Base-by-base conservation (phyloP, 2,329 filamentous ascomycete species). In the Ceratocystis variospora region DNA sequence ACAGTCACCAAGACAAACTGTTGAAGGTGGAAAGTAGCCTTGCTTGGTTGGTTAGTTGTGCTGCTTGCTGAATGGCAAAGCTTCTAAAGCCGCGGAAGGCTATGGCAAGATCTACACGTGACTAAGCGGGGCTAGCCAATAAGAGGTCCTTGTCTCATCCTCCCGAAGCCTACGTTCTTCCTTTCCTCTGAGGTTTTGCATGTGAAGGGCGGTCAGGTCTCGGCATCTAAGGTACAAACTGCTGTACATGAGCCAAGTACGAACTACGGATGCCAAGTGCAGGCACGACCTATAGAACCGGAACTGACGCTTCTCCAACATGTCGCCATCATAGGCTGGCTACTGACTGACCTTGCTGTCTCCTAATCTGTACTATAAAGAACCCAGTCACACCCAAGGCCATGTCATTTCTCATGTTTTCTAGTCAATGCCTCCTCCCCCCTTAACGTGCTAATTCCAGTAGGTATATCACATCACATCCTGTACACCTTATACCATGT, bases 61-160 rank as follows among this genome's bases (percentile, higher is more conserved):
- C 17, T 25, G 55, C 55, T 19, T 59, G 55, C 55, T 33, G 55
- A 28, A 17, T 37, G 25, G 55, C 55, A 19, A 8, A n/a, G 33
- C 37, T 25, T 63, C 19, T 33, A 63, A 63, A 17, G 28, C 45
- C 28, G 45, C 17, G 25, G 62, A 33, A 63, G 46, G 7, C 15
- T 6, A 50, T 37, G 37, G 28, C 44, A 8, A 50, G 45, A 41
- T 37, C 62, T 45, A 22, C 62, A 50, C 28, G 45, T 31, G 45
- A 63, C 62, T 63, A 46, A 33, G 62, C 62, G 12, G 45, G 1
- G 19, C 41, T 28, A 50, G 44, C 62, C 62, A 63, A 63, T 63
- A 28, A 53, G 17, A 63, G 8, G 25, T 22, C 44, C 5, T 22
- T n/a, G 44, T 50, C 46, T 19, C 55, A 59, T 59, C 55, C 55